Evolutionary conservation across 352 stramenopile species (phyloP), one percentile per base, ranked within the genome.

Genomic region (Elongisporangium anandrum): DNA sequence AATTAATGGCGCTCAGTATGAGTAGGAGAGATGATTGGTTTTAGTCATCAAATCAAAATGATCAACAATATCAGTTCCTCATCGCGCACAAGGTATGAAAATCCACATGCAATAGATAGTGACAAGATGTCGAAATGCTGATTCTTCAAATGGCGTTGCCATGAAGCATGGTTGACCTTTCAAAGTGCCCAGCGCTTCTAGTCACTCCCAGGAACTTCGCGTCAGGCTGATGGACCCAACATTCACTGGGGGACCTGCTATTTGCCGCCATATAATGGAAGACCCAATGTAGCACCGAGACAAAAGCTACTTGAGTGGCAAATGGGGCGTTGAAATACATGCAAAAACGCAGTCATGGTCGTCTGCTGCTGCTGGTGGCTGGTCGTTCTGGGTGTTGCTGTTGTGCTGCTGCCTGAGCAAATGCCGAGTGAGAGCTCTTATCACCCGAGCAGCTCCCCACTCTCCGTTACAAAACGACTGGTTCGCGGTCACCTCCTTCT

Each of bases 171-270:
- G 63, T 72, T 65, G 57, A 59, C 68, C 67, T 78, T 67, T 71
- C 66, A 81, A 86, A 89, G 76, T 89, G 79, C 79, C 79, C 79
- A 89, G 79, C 79, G 72, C 66, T 87, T 84, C 79, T 87, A 67
- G 75, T 64, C 75, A 39, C 73, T 65, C 65, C 72, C 71, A 75
- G 77, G 68, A 74, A 83, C 77, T 85, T 88, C 66, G 53, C 79
- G 75, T 84, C 74, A 52, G 79, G 79, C 79, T 89, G 79, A 89
- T 89, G 58, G 79, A 89, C 79, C 79, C 77, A 81, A 84, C 79
- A 89, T 87, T 70, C 79, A 53, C 70, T 61, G 73, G 70, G 77
- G 71, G 76, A 72, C 75, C 75, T 89, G 56, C 54, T 89, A 65
- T 89, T 29, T 80, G 79, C 79, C 79, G 63, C 77, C 65, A 60